These are phyloP conservation scores for Rugonectria rugulosa DNA, from an alignment of 2,329 filamentous ascomycete species.

Conservation along the genomic window DNA sequence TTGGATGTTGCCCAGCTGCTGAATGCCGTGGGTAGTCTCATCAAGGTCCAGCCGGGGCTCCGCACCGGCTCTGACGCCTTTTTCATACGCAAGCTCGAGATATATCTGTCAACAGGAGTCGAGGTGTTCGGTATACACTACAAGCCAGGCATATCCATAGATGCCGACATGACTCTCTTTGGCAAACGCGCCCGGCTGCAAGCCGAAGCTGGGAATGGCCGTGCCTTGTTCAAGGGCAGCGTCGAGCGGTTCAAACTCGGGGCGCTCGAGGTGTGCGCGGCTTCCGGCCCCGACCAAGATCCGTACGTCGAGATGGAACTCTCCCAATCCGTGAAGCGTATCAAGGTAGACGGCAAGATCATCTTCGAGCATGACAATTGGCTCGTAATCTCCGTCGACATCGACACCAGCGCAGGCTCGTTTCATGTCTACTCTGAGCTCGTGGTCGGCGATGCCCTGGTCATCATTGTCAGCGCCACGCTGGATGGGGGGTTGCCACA, in stretches of 20 bases:
- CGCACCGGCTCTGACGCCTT: not conserved
- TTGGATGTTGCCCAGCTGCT: not conserved
- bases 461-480: not conserved
- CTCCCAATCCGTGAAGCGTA: not conserved
- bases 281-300: not conserved
- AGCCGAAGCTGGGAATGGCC: not conserved
- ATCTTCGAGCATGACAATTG: not conserved
- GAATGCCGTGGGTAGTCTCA: not conserved
- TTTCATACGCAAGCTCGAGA: not conserved
- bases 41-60: not conserved
- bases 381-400: not conserved
- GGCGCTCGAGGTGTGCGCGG: not conserved
- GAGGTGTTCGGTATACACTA: not conserved
- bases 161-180: not conserved
- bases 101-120: not conserved
- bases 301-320: not conserved
- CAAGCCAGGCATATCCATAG: not conserved
- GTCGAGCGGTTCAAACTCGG: not conserved
- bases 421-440: not conserved
- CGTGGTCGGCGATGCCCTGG: not conserved
- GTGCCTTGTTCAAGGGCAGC: not conserved
- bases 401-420: not conserved
- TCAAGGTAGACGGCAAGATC: not conserved
- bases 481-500: not conserved
- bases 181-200: not conserved